Evolutionary conservation across 2,329 filamentous ascomycete genomes (phyloP).

Genomic region (Dactylonectria estremocensis): DNA sequence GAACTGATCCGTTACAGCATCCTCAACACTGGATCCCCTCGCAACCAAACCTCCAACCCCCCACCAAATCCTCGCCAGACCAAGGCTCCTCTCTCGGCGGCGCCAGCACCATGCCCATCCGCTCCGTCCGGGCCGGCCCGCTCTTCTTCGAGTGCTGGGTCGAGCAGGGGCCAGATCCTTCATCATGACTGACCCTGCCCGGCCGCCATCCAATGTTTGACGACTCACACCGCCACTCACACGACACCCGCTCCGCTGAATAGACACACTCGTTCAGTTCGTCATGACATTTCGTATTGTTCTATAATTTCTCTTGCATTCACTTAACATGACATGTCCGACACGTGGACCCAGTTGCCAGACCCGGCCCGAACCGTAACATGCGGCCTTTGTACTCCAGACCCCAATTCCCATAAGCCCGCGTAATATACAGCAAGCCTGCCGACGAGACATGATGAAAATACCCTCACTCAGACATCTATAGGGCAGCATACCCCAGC

Average conservation of each 20-base stretch:
- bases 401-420: constrained; percentile 38
- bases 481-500: constrained; percentile 26
- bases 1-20: constrained; percentile 57
- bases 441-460: constrained; percentile 38
- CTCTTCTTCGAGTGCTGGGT: constrained; percentile 78
- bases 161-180: constrained; percentile 55
- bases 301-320: constrained; percentile 38
- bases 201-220: not conserved
- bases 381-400: constrained; percentile 39
- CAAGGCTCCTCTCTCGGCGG: constrained; percentile 53
- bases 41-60: constrained; percentile 62
- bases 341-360: constrained; percentile 39
- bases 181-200: constrained; percentile 11
- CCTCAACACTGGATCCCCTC: constrained; percentile 75
- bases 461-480: constrained; percentile 25
- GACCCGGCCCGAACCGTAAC: constrained; percentile 38
- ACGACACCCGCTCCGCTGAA: constrained; percentile 31
- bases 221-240: not conserved
- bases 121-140: constrained; percentile 70
- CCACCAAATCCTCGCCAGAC: constrained; percentile 47
- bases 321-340: constrained; percentile 39
- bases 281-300: constrained; percentile 44
- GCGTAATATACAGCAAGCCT: constrained; percentile 40
- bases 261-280: constrained; percentile 34
- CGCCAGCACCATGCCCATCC: constrained; percentile 64